A percentile compares a stretch with the other conserved stretches of the same genome.
phyloP scores from a whole-genome alignment of 768 basidiomycete species.

The Lentinus brumalis region DNA sequence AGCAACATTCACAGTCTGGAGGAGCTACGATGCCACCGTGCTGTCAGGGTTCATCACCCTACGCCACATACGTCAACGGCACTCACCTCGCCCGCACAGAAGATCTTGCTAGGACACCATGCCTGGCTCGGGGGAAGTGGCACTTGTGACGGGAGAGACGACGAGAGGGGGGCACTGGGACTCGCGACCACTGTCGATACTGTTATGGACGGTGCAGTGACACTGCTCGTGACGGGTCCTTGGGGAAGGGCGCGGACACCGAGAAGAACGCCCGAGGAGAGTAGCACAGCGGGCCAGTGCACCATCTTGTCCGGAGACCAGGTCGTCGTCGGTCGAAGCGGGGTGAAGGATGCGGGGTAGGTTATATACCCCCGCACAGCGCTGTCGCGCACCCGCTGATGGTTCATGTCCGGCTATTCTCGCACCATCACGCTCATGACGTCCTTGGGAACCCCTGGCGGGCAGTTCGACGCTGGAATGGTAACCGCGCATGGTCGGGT shows the following conservation, averaged over 20 bases:
- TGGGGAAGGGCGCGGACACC: conserved; percentile 17
- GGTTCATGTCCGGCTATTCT: conserved; percentile 7
- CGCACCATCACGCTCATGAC: conserved; percentile 11
- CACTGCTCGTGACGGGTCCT: conserved; percentile 6
- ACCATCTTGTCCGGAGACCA: background rate
- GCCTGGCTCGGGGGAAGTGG: conserved; percentile 66
- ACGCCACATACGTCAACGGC: background rate
- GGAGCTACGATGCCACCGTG: conserved; percentile 45
- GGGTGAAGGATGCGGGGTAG: background rate
- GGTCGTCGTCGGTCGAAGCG: conserved; percentile 10
- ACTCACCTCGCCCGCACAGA: conserved; percentile 77
- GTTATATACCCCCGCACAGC: conserved; percentile 6
- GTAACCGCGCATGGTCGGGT: conserved; percentile 7
- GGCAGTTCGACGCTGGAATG: background rate
- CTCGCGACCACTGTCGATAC: conserved; percentile 66
- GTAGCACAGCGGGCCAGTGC: background rate
- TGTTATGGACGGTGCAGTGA: conserved; percentile 37
- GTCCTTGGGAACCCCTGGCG: conserved; percentile 6
- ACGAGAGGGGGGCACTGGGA: conserved; percentile 54
- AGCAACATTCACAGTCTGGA: conserved; percentile 87
- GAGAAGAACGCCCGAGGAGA: conserved; percentile 5
- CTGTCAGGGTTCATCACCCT: background rate
- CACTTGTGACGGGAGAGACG: conserved; percentile 64
- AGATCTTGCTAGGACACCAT: conserved; percentile 80
- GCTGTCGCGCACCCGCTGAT: background rate